Evolutionary conservation across 306 rosid genomes (phyloP), one percentile per base, ranked within the genome.

Genomic region (Citrullus amarus): DNA sequence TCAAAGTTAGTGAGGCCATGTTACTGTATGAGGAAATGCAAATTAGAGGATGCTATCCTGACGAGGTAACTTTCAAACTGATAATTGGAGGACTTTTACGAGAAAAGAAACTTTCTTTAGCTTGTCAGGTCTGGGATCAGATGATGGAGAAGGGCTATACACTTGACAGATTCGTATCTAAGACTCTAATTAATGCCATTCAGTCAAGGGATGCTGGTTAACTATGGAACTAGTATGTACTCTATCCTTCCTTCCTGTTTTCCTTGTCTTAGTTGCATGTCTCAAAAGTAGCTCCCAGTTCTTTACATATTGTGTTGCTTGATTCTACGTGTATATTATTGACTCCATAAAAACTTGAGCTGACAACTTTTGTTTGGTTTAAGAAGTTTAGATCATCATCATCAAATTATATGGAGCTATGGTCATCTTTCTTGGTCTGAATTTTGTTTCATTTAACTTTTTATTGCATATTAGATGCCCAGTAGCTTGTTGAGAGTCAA

Each of bases 61-160:
- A 91, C 59, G 93, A 83, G 80, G 91, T 95, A 79, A 95, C 97
- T 86, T 95, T 83, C 82, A 95, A 91, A 82, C 86, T 92, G 90
- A 85, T 95, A 79, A 91, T 95, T 80, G 83, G 93, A 79, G 97
- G 97, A 75, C 95, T 92, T 79, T 69, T 92, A 80, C 86, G 76
- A 76, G 96, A 79, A 78, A 87, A 87, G 39, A 87, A 79, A 81
- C 82, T 91, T 80, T 80, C 86, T 9, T 80, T 78, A 80, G 97
- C 98, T 51, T 88, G 92, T 81, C 86, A 83, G 79, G 86, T 94
- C 81, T 95, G 98, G 97, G 97, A 91, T 84, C 91, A 87, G 86
- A 95, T 92, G 97, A 95, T 95, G 98, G 98, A 95, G 86, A 91
- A 87, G 79, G 97, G 98, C 32, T 88, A 88, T 81, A 94, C 92